phyloP scores from a whole-genome alignment of 2,329 filamentous ascomycete species.

The Colletotrichum zoysiae region DNA sequence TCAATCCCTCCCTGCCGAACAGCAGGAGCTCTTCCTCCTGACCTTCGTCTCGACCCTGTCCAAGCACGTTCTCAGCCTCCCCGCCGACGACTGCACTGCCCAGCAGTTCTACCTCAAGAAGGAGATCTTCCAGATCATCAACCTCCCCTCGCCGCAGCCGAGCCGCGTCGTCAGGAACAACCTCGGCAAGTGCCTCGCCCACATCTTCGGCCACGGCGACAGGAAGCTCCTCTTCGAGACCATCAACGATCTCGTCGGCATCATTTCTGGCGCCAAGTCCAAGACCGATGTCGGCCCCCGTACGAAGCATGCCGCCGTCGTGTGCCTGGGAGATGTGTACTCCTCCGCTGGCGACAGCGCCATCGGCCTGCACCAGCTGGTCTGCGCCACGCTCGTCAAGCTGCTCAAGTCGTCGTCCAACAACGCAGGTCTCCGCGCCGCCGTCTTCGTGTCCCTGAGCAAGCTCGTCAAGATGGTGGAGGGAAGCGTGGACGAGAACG shows the following conservation, averaged over 20 bases:
- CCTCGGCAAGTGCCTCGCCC: constrained; percentile 84
- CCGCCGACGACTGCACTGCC: constrained; percentile 83
- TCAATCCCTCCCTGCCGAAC: constrained; percentile 88
- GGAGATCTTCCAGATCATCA: constrained; percentile 93
- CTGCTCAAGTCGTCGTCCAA: constrained; percentile 82
- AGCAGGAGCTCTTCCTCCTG: constrained; percentile 94
- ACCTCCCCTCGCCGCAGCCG: constrained; percentile 82
- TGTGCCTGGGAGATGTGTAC: constrained; percentile 90
- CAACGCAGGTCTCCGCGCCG: constrained; percentile 85
- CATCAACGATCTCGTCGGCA: constrained; percentile 85
- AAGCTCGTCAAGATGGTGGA: constrained; percentile 83
- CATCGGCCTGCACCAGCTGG: constrained; percentile 82
- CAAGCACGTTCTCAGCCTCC: constrained; percentile 81
- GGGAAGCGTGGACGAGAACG: constrained; percentile 82
- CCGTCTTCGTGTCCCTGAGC: constrained; percentile 79
- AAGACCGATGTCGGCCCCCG: constrained; percentile 81
- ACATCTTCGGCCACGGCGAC: constrained; percentile 87
- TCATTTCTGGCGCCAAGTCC: constrained; percentile 79
- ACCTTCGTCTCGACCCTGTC: constrained; percentile 87
- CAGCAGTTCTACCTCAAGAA: constrained; percentile 95
- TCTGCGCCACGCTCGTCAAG: constrained; percentile 79
- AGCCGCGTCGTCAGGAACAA: constrained; percentile 92
- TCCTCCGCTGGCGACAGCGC: constrained; percentile 94
- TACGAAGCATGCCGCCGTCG: constrained; percentile 87
- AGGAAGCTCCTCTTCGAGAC: constrained; percentile 94